Percentiles rank a stretch among this genome's conserved stretches.
Evolutionary conservation across 768 basidiomycete species (phyloP).

Genomic region (Suillus hirtellus): DNA sequence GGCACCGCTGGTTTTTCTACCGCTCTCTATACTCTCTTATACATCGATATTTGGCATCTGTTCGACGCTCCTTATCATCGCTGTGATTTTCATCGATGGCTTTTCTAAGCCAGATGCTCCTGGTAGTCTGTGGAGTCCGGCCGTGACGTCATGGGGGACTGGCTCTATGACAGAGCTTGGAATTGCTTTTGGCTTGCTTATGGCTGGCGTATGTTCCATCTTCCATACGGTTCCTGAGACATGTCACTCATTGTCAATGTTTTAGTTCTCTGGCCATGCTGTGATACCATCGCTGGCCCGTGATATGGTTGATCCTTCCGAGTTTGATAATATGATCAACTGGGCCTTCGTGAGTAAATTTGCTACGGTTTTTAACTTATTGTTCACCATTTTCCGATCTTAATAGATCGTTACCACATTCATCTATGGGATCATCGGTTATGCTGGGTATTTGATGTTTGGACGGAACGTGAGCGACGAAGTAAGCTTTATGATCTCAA

Average conservation of each 20-base stretch:
- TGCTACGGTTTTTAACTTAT: conserved; percentile 4
- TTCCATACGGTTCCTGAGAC: background rate
- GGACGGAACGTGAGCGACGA: conserved; percentile 78
- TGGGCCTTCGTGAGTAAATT: conserved; percentile 71
- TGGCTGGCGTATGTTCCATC: conserved; percentile 71
- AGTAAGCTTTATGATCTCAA: conserved; percentile 41
- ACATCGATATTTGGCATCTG: conserved; percentile 85
- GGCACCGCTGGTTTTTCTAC: conserved; percentile 83
- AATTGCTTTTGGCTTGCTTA: conserved; percentile 84
- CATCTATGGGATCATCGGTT: conserved; percentile 68
- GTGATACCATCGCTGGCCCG: conserved; percentile 87
- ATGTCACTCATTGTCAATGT: background rate
- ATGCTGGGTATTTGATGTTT: conserved; percentile 91
- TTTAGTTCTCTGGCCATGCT: conserved; percentile 88
- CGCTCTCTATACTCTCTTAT: conserved; percentile 82
- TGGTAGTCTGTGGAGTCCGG: conserved; percentile 80
- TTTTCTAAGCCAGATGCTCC: conserved; percentile 68
- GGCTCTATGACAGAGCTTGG: conserved; percentile 60
- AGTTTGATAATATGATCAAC: conserved; percentile 82
- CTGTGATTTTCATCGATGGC: conserved; percentile 83
- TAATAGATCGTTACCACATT: conserved; percentile 60
- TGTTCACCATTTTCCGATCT: background rate
- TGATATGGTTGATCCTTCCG: conserved; percentile 83
- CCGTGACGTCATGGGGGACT: conserved; percentile 62
- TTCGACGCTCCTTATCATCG: conserved; percentile 72